Evolutionary conservation across 2,329 filamentous ascomycete species (phyloP), one percentile per base, ranked within the genome.

Genomic region (Fragosphaeria purpurea): DNA sequence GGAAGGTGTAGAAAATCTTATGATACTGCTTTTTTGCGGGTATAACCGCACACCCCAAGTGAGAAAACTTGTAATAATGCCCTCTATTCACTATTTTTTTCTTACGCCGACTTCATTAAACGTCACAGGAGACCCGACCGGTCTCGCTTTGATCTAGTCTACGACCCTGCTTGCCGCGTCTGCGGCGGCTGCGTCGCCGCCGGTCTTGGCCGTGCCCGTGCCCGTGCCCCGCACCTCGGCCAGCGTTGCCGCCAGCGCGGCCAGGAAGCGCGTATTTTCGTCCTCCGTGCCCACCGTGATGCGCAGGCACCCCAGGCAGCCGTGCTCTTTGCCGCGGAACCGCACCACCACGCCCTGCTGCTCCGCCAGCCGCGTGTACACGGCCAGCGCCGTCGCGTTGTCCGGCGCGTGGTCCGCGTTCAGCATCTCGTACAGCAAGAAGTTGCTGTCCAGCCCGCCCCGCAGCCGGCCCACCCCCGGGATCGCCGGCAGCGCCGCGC

Each of bases 221-320:
- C n/a, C 37, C 6, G 41, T 51, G 0, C 65, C 68, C 12, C 70
- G 62, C 8, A 79, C 69, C 57, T 78, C 72, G 2, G 59, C 66
- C 50, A 81, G 59, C 2, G 69, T 69, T 50, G 64, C 67, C 57
- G 70, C 71, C 30, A 96, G 67, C 58, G 90, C 83, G 22, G 71
- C 69, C 59, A 98, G 64, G 62, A 97, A 88, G 53, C 83, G 76
- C 32, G 83, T 83, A 7, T 94, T 87, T 67, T 98, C 93, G 1
- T 79, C 70, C 65, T 94, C 86, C 1, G 91, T 97, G 12, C 93
- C 93, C 10, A 98, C 81, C 0, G 93, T 98, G 58, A 97, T 88
- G 50, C 93, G 79, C 65, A 98, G 68, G 62, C 91, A 96, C 0
- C 91, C 93, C 41, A 83, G 67, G 64, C 93, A 98, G 5, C 90